These are phyloP conservation scores for Candida stauntonica DNA, from an alignment of 805 yeast genomes.

Conservation along the genomic window DNA sequence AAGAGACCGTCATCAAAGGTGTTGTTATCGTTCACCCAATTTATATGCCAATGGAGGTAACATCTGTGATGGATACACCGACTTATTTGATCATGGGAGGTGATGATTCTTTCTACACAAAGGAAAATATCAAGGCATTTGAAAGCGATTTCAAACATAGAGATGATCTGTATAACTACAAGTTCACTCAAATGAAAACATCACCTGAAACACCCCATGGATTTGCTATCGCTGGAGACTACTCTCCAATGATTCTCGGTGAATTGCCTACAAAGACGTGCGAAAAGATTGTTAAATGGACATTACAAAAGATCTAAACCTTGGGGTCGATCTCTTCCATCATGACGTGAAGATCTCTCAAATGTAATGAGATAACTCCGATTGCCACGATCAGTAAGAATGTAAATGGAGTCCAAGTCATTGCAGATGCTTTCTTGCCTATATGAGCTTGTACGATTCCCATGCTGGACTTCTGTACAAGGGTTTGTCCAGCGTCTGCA, in stretches of 20 bases:
- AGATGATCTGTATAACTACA: conserved; percentile 11
- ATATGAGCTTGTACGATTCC: conserved; percentile 37
- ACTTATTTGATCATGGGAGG: conserved; percentile 18
- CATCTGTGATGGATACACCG: conserved; percentile 9
- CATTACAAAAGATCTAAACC: conserved; percentile 17
- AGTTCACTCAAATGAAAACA: conserved; percentile 19
- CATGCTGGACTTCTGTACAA: conserved; percentile 49
- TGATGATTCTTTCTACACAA: conserved; percentile 18
- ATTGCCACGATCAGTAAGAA: conserved; percentile 39
- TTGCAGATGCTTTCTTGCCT: conserved; percentile 50
- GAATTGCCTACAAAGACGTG: conserved; percentile 27
- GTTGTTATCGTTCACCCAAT: conserved; percentile 24
- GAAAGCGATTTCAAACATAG: conserved; percentile 10
- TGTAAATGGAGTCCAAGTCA: conserved; percentile 59
- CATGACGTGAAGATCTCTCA: conserved; percentile 30
- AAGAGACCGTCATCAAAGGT: conserved; percentile 16
- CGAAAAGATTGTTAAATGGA: conserved; percentile 20
- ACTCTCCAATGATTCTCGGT: conserved; percentile 29
- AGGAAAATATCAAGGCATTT: conserved; percentile 12
- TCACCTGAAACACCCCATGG: conserved; percentile 34
- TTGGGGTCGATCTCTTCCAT: conserved; percentile 21
- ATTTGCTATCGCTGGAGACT: conserved; percentile 38
- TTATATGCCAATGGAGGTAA: conserved; percentile 19
- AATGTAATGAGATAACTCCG: conserved; percentile 32
- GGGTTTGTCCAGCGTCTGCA: conserved; percentile 36